These are phyloP conservation scores for Cunninghamia lanceolata DNA, from an alignment of 75 land plant species.

Conservation along the genomic window DNA sequence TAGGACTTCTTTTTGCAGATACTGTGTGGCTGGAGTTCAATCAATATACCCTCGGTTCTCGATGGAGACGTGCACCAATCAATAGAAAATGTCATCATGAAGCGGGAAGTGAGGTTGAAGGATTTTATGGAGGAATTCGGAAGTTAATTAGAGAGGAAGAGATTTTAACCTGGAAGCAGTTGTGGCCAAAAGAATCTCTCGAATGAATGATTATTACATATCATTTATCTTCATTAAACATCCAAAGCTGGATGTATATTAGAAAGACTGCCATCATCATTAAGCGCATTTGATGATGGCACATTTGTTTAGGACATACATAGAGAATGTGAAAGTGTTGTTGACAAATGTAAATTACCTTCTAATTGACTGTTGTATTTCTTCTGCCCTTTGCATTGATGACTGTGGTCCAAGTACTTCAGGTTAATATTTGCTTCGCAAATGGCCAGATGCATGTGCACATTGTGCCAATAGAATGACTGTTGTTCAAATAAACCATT, in stretches of 20 bases:
- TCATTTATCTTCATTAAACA: background rate
- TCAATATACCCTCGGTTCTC: slow-evolving; percentile 43
- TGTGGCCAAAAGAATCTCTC: slow-evolving; percentile 42
- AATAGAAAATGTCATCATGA: slow-evolving; percentile 36
- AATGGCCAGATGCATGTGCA: background rate
- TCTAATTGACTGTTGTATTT: background rate
- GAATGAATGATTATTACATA: slow-evolving; percentile 17
- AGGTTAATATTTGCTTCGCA: background rate
- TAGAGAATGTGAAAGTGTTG: background rate
- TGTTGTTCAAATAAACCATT: background rate
- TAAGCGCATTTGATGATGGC: background rate
- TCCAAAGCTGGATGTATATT: background rate
- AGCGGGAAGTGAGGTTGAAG: slow-evolving; percentile 46
- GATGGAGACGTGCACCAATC: slow-evolving; percentile 50
- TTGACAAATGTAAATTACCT: background rate
- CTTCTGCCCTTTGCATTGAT: background rate
- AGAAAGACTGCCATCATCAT: background rate
- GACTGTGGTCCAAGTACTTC: background rate
- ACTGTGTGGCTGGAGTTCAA: slow-evolving; percentile 53
- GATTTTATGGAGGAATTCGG: slow-evolving; percentile 56
- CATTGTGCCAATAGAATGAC: background rate
- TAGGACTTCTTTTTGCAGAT: slow-evolving; percentile 23
- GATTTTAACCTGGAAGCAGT: slow-evolving; percentile 32
- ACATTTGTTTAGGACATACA: background rate
- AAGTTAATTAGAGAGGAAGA: slow-evolving; percentile 40